phyloP scores from a whole-genome alignment of 208 protist species.

The Phytomonas sp. region DNA sequence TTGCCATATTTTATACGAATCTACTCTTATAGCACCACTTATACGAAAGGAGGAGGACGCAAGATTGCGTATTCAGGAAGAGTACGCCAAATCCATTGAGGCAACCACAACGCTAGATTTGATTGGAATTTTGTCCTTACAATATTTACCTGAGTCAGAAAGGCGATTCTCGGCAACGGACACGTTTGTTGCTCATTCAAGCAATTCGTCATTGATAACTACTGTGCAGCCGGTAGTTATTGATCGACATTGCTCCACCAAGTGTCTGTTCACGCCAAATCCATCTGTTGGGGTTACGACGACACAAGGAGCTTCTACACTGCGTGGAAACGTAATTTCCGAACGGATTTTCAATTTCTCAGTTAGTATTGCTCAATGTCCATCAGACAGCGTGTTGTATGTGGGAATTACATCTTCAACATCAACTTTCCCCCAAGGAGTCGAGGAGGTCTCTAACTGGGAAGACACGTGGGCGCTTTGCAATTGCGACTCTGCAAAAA shows the following conservation, averaged over 20 bases:
- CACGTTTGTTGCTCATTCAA: background rate
- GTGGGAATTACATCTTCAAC: conserved; percentile 71
- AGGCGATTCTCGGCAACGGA: background rate
- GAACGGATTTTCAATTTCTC: conserved; percentile 48
- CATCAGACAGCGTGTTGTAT: conserved; percentile 49
- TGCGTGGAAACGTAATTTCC: conserved; percentile 55
- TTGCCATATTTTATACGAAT: conserved; percentile 48
- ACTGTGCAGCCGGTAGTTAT: conserved; percentile 31
- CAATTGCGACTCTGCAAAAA: conserved; percentile 49
- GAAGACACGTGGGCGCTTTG: conserved; percentile 79
- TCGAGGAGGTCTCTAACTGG: conserved; percentile 52
- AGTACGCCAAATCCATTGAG: conserved; percentile 27
- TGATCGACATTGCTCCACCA: conserved; percentile 54
- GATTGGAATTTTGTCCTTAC: conserved; percentile 20
- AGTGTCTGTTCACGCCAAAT: conserved; percentile 55
- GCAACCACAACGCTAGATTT: conserved; percentile 32
- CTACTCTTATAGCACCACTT: conserved; percentile 51
- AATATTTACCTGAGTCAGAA: background rate
- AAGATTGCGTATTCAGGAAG: conserved; percentile 37
- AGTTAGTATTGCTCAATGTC: conserved; percentile 50
- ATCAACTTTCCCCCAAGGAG: conserved; percentile 27
- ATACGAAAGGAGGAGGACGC: conserved; percentile 40
- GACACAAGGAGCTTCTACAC: conserved; percentile 28
- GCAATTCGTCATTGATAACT: conserved; percentile 17
- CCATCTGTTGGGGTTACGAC: conserved; percentile 62